Percentiles rank a stretch among this genome's conserved stretches.
Evolutionary conservation across 805 yeast genomes (phyloP).

Genomic region (Peterozyma toletana): DNA sequence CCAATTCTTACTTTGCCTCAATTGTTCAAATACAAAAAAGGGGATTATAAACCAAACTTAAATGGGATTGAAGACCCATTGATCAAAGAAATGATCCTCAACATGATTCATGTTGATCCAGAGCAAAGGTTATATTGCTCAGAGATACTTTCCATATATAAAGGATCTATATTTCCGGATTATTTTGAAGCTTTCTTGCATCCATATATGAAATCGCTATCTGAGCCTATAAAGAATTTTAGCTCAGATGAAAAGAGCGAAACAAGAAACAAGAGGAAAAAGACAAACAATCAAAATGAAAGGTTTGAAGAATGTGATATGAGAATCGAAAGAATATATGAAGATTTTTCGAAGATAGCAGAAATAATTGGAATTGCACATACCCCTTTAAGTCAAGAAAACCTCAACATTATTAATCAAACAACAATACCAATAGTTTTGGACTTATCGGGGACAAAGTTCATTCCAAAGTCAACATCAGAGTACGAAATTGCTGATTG

Average conservation of each 20-base stretch:
- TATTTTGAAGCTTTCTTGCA: constrained; percentile 64
- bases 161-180: constrained; percentile 52
- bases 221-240: constrained; percentile 10
- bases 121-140: constrained; percentile 46
- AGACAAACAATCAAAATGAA: constrained; percentile 10
- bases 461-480: constrained; percentile 32
- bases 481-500: constrained; percentile 24
- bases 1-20: constrained; percentile 85
- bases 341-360: constrained; percentile 47
- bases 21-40: constrained; percentile 70
- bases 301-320: constrained; percentile 37
- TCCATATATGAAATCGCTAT: constrained; percentile 49
- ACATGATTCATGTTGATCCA: constrained; percentile 65
- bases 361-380: constrained; percentile 22
- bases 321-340: constrained; percentile 54
- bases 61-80: constrained; percentile 42
- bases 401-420: constrained; percentile 12
- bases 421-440: constrained; percentile 31
- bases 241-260: not conserved
- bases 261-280: not conserved
- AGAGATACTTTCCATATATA: constrained; percentile 43
- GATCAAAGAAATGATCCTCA: constrained; percentile 47
- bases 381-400: constrained; percentile 11
- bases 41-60: constrained; percentile 60
- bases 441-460: constrained; percentile 44